Evolutionary conservation across 2,329 filamentous ascomycete species (phyloP).

Genomic region (Tolypocladium inflatum): DNA sequence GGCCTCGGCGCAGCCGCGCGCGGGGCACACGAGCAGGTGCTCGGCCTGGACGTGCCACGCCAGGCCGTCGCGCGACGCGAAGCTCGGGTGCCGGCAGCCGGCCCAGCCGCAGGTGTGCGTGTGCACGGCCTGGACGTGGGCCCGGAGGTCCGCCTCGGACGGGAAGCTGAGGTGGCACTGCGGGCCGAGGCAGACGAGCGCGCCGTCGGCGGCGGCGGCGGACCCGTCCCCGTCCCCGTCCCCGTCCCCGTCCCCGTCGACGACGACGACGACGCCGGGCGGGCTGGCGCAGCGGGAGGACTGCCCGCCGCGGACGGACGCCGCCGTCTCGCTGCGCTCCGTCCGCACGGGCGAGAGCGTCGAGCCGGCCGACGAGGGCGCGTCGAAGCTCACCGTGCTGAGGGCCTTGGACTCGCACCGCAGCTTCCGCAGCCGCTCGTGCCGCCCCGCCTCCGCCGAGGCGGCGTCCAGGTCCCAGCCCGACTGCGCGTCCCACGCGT

Average conservation of each 20-base stretch:
- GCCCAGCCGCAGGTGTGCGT: conserved; percentile 30
- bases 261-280: conserved; percentile 2
- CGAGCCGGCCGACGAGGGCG: conserved; percentile 18
- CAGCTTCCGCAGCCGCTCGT: neutral
- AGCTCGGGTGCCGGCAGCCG: conserved; percentile 23
- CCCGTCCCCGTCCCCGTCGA: too few relatives aligned
- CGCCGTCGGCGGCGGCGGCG: neutral
- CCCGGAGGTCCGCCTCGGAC: conserved; percentile 12
- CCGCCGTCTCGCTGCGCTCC: conserved; percentile 14
- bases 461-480: neutral
- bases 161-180: conserved; percentile 15
- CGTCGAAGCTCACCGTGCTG: conserved; percentile 16
- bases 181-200: conserved; percentile 14
- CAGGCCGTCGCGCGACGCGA: conserved; percentile 26
- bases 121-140: conserved; percentile 16
- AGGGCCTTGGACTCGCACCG: conserved; percentile 5
- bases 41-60: conserved; percentile 33
- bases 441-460: neutral
- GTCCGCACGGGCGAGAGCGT: conserved; percentile 19
- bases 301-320: neutral
- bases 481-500: neutral
- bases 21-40: conserved; percentile 32
- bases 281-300: conserved; percentile 16
- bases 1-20: conserved; percentile 25
- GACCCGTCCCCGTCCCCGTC: too few relatives aligned